Evolutionary conservation across 2,329 filamentous ascomycete genomes (phyloP).

Genomic region (Fusarium guadeloupense): DNA sequence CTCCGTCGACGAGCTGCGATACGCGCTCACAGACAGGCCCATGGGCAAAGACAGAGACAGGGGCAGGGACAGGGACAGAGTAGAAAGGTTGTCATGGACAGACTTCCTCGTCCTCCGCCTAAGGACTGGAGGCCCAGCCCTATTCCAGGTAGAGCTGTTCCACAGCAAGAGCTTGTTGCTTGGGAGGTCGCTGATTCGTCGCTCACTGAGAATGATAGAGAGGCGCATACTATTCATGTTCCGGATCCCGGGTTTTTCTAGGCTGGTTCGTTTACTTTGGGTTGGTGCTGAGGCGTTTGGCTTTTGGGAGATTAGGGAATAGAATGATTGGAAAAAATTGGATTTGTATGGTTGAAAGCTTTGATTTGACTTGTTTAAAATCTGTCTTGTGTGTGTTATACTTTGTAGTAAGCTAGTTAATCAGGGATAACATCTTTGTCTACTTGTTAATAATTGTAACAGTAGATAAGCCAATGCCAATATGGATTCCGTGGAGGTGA

Average conservation of each 20-base stretch:
- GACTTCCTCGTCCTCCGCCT: not conserved
- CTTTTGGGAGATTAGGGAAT: not conserved
- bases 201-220: conserved; percentile 8
- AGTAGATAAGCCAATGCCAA: too few relatives aligned
- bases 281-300: not conserved
- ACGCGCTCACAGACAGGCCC: not conserved
- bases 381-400: too few relatives aligned
- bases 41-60: not conserved
- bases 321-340: not conserved
- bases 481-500: too few relatives aligned
- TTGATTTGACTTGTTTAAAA: too few relatives aligned
- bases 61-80: not conserved
- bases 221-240: not conserved
- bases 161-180: not conserved
- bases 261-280: not conserved
- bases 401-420: too few relatives aligned
- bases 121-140: not conserved
- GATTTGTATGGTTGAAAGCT: too few relatives aligned
- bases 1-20: not conserved
- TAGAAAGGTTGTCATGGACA: not conserved
- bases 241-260: not conserved
- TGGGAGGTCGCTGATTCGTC: conserved; percentile 7
- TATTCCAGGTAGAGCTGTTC: not conserved
- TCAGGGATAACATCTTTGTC: too few relatives aligned
- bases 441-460: too few relatives aligned